Conservation (phyloP, 176 grass and related monocot genomes). For the Neostapfia colusana region DNA sequence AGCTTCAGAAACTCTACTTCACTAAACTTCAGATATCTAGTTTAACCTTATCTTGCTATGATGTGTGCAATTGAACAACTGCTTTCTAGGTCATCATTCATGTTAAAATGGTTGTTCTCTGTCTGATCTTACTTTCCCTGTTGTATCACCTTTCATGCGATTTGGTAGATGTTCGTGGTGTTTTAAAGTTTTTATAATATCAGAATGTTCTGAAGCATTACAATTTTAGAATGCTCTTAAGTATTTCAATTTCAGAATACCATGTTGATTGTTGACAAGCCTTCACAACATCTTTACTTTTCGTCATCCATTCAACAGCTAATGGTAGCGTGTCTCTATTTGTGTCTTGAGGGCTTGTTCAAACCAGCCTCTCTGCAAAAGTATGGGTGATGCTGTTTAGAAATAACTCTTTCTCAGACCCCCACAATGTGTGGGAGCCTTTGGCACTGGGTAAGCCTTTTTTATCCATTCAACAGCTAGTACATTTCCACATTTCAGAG, state of each 20-base stretch:
- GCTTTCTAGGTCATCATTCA: neutral
- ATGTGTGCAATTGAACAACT: neutral
- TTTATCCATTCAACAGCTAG: neutral
- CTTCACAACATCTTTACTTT: slow-evolving; percentile 8
- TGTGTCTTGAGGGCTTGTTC: too few relatives aligned
- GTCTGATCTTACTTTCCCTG: slow-evolving; percentile 4
- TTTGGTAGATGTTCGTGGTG: neutral
- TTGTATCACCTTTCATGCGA: neutral
- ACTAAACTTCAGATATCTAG: neutral
- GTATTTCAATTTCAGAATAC: neutral
- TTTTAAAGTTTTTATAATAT: neutral
- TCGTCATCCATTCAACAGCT: neutral
- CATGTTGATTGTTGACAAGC: slow-evolving; percentile 12
- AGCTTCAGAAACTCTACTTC: neutral
- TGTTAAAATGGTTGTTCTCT: neutral
- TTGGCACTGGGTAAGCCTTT: too few relatives aligned
- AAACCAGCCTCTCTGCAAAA: too few relatives aligned
- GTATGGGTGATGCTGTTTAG: too few relatives aligned
- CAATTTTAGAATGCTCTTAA: neutral
- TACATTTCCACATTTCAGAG: slow-evolving; percentile 1
- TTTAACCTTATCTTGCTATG: neutral
- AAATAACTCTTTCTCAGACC: too few relatives aligned
- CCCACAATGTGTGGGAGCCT: too few relatives aligned
- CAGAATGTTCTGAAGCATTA: neutral
- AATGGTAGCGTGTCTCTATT: neutral